Base-by-base conservation (phyloP, 306 rosid species). In the Ormosia emarginata region DNA sequence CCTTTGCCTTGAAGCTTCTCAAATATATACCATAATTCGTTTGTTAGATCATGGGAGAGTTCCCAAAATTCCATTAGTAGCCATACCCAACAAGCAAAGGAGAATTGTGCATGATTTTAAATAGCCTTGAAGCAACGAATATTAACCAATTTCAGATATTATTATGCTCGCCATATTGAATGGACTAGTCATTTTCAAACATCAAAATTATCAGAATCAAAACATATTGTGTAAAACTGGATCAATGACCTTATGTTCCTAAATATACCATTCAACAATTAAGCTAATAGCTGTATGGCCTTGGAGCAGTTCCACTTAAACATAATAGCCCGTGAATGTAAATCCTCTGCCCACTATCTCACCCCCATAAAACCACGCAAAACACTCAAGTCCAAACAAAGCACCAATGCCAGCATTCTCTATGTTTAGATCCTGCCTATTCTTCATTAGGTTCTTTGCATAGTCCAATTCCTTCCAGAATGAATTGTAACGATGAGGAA, bases 361-460 rank as follows among this genome's bases (percentile, higher is more conserved):
- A 67, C 92, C 90, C 6, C 82, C 87, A 49, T 85, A 90, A 72
- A 79, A 86, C 92, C 91, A 90, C 6, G 88, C 85, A 72, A 65
- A 86, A 81, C 91, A 90, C 73, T 88, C 94, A 0, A 86, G 57
- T 63, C 87, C 89, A 56, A 88, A 86, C 76, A 88, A 80, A 71
- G 85, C 90, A 82, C 43, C 86, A 46, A 40, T 14, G 37, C 86
- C 85, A 53, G 64, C 80, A 52, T 80, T 84, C 47, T 86, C 86
- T 55, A 84, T 58, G 36, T 71, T 80, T 40, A 90, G 33, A 30
- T 82, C 80, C 49, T 75, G 15, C 75, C 83, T 65, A 55, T 79
- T 82, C 80, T 85, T 90, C 17, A 77, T 8, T 13, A 75, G 12
- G 49, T 47, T 37, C 86, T 85, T 90, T 40, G 49, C 34, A 49